Evolutionary conservation across 179 eudicot genomes (phyloP).

Genomic region (Dionaea muscipula): DNA sequence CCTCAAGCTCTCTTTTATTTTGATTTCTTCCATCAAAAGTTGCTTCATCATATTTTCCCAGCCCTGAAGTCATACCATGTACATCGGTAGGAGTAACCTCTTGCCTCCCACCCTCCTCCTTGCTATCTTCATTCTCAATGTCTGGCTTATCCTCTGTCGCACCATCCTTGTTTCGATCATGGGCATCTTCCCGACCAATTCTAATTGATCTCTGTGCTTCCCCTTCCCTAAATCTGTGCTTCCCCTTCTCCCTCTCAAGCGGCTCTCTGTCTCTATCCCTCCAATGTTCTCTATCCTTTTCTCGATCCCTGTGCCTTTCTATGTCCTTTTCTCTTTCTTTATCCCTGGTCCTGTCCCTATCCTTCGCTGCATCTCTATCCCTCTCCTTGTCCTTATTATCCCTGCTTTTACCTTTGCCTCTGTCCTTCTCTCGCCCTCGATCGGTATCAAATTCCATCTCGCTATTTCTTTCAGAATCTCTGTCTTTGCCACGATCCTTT

Average conservation of each 20-base stretch:
- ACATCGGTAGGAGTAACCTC: constrained; percentile 23
- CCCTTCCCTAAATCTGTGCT: constrained; percentile 24
- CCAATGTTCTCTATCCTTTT: constrained; percentile 21
- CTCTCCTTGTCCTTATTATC: too few species aligned
- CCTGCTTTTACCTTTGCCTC: constrained; percentile 31
- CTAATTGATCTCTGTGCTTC: constrained; percentile 36
- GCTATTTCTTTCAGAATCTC: constrained; percentile 22
- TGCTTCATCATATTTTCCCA: constrained; percentile 23
- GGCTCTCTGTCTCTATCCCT: constrained; percentile 22
- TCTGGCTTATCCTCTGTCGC: constrained; percentile 25
- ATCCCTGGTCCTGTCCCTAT: constrained; percentile 28
- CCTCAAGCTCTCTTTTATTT: constrained; percentile 37
- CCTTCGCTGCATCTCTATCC: constrained; percentile 35
- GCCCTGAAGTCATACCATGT: constrained; percentile 17
- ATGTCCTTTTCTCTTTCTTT: constrained; percentile 33
- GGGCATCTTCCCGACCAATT: constrained; percentile 47
- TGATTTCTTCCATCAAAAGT: constrained; percentile 20
- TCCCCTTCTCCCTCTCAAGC: constrained; percentile 34
- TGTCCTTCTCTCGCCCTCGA: constrained; percentile 29
- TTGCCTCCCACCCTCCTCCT: constrained; percentile 18
- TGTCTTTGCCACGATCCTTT: constrained; percentile 24
- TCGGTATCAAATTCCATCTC: constrained; percentile 35
- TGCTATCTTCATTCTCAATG: constrained; percentile 26
- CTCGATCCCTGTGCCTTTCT: constrained; percentile 34
- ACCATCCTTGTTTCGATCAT: constrained; percentile 34